Evolutionary conservation across 2,329 filamentous ascomycete species (phyloP).

Genomic region (Stagonosporopsis vannaccii): DNA sequence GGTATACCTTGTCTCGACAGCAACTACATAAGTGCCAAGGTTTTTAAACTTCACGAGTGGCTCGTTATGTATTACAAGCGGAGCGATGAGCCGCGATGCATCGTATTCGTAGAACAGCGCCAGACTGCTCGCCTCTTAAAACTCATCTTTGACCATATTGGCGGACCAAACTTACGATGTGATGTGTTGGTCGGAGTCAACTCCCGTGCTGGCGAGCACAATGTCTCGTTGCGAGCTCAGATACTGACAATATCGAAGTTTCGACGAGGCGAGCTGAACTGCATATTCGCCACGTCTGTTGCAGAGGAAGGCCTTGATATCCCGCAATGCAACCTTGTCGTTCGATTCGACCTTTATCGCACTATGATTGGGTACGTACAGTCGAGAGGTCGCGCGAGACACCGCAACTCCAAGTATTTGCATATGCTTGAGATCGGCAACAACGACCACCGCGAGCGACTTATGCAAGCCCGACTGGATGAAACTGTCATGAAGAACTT

Average conservation of each 20-base stretch:
- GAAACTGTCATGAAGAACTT: constrained; percentile 73
- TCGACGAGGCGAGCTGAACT: constrained; percentile 65
- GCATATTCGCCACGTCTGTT: constrained; percentile 69
- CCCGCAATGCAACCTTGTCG: constrained; percentile 70
- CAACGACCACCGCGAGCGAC: constrained; percentile 61
- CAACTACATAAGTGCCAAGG: constrained; percentile 73
- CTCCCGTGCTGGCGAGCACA: constrained; percentile 62
- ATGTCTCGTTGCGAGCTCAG: constrained; percentile 76
- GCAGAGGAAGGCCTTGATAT: constrained; percentile 73
- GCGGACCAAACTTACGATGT: constrained; percentile 65
- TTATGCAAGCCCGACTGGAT: constrained; percentile 67
- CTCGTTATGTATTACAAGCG: constrained; percentile 69
- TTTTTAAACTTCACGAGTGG: constrained; percentile 66
- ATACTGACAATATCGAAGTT: constrained; percentile 74
- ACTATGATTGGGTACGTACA: constrained; percentile 97
- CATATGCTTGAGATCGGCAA: constrained; percentile 84
- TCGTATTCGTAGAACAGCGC: constrained; percentile 84
- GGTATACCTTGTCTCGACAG: constrained; percentile 47
- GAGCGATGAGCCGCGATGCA: constrained; percentile 70
- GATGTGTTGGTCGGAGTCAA: constrained; percentile 71
- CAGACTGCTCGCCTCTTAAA: constrained; percentile 78
- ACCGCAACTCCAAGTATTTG: constrained; percentile 77
- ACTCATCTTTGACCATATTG: constrained; percentile 69
- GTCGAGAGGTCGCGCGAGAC: constrained; percentile 85
- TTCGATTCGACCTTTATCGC: constrained; percentile 83